These are phyloP conservation scores for Blastocystis sp. DNA, from an alignment of 352 stramenopile species.

Conservation along the genomic window DNA sequence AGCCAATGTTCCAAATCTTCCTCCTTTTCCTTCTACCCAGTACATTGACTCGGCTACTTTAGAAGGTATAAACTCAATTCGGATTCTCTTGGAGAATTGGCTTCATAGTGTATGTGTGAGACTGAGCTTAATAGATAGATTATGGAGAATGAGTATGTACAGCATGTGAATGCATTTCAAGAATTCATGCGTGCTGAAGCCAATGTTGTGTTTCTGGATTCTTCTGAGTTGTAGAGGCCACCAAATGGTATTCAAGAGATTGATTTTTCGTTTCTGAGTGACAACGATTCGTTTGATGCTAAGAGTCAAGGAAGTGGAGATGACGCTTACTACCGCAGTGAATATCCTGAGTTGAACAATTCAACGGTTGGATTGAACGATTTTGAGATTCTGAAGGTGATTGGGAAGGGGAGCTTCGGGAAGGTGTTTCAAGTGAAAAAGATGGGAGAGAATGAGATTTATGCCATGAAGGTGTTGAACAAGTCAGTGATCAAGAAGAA, in stretches of 20 bases:
- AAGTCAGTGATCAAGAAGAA: conserved; percentile 97
- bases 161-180: conserved; percentile 61
- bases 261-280: conserved; percentile 46
- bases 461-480: conserved; percentile 94
- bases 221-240: conserved; percentile 17
- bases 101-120: neutral
- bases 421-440: conserved; percentile 86
- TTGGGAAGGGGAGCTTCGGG: conserved; percentile 78
- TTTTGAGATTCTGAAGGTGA: conserved; percentile 92
- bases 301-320: conserved; percentile 3
- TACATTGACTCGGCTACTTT: conserved; percentile 38
- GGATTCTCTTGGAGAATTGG: conserved; percentile 45
- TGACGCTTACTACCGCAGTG: conserved; percentile 40
- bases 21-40: conserved; percentile 11
- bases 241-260: conserved; percentile 56
- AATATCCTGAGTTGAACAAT: conserved; percentile 60
- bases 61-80: conserved; percentile 47
- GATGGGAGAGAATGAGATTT: conserved; percentile 78
- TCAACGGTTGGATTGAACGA: conserved; percentile 77
- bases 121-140: neutral
- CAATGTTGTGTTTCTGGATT: neutral
- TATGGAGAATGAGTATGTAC: conserved; percentile 60
- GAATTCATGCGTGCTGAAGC: conserved; percentile 55
- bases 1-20: conserved; percentile 49
- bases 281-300: conserved; percentile 45